These are phyloP conservation scores for Nothomitra cinnamomea DNA, from an alignment of 2,329 filamentous ascomycete species.

Conservation along the genomic window DNA sequence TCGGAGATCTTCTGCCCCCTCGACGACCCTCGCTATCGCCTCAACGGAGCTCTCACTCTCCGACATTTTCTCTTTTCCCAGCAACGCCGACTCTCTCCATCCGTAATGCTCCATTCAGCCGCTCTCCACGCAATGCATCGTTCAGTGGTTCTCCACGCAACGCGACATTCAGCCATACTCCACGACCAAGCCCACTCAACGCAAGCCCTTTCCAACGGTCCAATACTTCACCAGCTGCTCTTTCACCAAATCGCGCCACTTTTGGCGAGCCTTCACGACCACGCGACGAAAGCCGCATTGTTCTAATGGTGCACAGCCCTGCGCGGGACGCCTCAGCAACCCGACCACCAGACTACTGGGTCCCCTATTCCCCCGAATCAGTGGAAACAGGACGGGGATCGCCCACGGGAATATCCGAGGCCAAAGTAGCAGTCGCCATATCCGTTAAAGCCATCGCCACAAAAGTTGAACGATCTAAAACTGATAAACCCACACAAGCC, in stretches of 20 bases:
- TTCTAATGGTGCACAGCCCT: neutral
- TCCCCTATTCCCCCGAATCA: neutral
- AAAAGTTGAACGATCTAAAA: no score
- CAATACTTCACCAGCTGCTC: slow-evolving; percentile 5
- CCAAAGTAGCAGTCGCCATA: no score
- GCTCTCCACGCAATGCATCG: no score
- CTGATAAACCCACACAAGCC: no score
- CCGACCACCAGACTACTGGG: neutral
- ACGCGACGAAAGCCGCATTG: neutral
- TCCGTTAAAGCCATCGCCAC: no score
- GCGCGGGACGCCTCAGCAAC: slow-evolving; percentile 9
- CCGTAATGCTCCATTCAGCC: neutral
- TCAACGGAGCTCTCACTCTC: slow-evolving; percentile 21
- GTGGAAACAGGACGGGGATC: neutral
- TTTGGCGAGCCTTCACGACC: neutral
- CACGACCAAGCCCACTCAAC: slow-evolving; percentile 5
- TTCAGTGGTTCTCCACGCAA: neutral
- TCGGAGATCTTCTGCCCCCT: slow-evolving; percentile 10
- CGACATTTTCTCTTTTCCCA: slow-evolving; percentile 24
- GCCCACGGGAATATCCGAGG: neutral
- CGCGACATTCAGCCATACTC: neutral
- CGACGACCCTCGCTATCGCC: slow-evolving; percentile 19
- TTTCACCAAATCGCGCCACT: neutral
- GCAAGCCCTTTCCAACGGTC: slow-evolving; percentile 10
- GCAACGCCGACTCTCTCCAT: slow-evolving; percentile 11